Base-by-base conservation (phyloP, 1,284 basidiomycete genomes). In the Trametes pubescens region DNA sequence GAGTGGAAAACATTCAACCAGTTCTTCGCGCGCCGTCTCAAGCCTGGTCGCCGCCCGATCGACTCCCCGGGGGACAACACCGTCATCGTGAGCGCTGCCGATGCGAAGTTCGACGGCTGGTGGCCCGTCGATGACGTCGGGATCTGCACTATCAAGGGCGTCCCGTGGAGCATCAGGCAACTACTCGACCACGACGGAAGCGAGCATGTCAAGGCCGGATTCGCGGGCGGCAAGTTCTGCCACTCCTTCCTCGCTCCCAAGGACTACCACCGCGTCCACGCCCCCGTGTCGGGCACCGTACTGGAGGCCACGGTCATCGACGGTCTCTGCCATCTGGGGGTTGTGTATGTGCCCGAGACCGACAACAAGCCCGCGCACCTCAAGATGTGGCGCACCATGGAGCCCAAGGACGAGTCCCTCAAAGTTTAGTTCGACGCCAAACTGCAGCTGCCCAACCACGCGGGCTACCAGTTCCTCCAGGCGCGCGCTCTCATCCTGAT, bases 391-490 rank as follows among this genome's bases (percentile, higher is more conserved):
- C 65, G 65, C 48, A 40, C 13, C n/a, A n/a, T n/a, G n/a, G n/a
- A n/a, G n/a, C n/a, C n/a, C n/a, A n/a, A n/a, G n/a, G n/a, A n/a
- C n/a, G n/a, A n/a, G n/a, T n/a, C n/a, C n/a, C n/a, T n/a, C n/a
- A n/a, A n/a, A n/a, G n/a, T n/a, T n/a, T n/a, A n/a, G n/a, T n/a
- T n/a, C n/a, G n/a, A n/a, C n/a, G n/a, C n/a, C n/a, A n/a, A n/a
- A n/a, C n/a, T n/a, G n/a, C n/a, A n/a, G 34, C 18, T 69, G 4
- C 72, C 72, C 6, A 65, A 73, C 64, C 43, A 35, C 1, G 47
- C 69, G 5, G 72, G 72, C 8, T 73, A 73, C 65, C 72, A 71
- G 67, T 72, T 73, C 68, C 29, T 73, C n/a, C 72, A 73, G 56
- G 63, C 71, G 13, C 67, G 67, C 56, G 69, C 54, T 10, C 44